Evolutionary conservation across 2,329 filamentous ascomycete genomes (phyloP), one percentile per base, ranked within the genome.

Genomic region (Rutstroemia sydowiana): DNA sequence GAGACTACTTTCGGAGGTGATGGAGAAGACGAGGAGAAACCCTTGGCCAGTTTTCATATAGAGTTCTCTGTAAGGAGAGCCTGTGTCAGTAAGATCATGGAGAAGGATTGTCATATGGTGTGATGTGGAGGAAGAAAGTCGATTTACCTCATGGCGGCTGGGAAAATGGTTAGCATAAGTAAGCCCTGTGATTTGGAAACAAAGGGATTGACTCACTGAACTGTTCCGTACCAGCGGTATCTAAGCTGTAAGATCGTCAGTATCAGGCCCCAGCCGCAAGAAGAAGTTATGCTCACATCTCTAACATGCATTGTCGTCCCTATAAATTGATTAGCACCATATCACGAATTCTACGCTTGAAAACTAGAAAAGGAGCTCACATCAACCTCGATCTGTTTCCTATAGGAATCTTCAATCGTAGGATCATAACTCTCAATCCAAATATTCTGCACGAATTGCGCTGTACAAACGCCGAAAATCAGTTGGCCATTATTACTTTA

Each of bases 21-120:
- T 87, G 61, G 80, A 84, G 70, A 87, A 88, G 57, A 88, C 84
- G 36, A 88, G 77, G 47, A 88, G 78, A 66, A 88, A 88, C 11
- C 84, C 84, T 72, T 87, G 83, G 57, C 82, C 84, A 58, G 84
- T 82, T 66, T 86, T 86, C 82, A 88, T 87, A 67, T 88, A 86
- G 52, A 85, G 71, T 66, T 85, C 82, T 69, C 81, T 79, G 43
- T 23, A 26, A n/a, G 13, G n/a, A 3, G 16, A n/a, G 16, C 9
- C 9, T 16, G 3, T 48, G 7, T 20, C 7, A 20, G 10, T 21
- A 8, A 9, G 21, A 7, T 1, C 2, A 6, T 10, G 4, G 16
- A 7, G 5, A 28, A 26, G n/a, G 14, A 43, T 13, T 16, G 14
- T 43, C 8, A 10, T 23, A 5, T 18, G 18, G 34, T 18, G 34